phyloP scores from a whole-genome alignment of 768 basidiomycete species.

The Kwoniella pini region DNA sequence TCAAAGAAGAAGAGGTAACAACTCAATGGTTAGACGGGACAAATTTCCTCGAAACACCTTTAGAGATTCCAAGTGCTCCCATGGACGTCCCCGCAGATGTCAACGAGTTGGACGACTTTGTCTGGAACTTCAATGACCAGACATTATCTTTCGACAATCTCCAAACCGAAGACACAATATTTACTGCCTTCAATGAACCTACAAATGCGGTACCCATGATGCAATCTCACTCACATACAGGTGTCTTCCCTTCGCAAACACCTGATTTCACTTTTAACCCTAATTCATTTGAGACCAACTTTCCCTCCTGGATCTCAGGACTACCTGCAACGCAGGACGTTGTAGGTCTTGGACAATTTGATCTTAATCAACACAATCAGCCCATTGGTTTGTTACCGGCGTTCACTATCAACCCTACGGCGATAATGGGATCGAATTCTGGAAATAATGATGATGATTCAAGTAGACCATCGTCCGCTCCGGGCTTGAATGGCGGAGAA shows the following conservation, averaged over 20 bases:
- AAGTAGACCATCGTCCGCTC: conserved; percentile 36
- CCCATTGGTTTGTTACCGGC: conserved; percentile 8
- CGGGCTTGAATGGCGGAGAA: conserved; percentile 33
- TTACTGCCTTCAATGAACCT: conserved; percentile 32
- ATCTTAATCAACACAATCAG: conserved; percentile 1
- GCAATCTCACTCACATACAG: conserved; percentile 19
- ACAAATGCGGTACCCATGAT: conserved; percentile 12
- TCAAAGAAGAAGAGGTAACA: conserved; percentile 38
- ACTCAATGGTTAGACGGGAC: conserved; percentile 33
- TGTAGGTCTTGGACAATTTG: conserved; percentile 15
- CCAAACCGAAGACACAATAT: conserved; percentile 33
- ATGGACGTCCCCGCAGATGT: neutral
- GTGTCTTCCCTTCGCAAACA: conserved; percentile 18
- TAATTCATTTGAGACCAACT: neutral
- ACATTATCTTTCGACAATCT: conserved; percentile 24
- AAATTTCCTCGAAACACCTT: conserved; percentile 9
- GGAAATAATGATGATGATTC: conserved; percentile 14
- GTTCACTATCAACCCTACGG: conserved; percentile 39
- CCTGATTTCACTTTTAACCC: conserved; percentile 5
- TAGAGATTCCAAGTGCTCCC: neutral
- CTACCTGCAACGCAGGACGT: conserved; percentile 38
- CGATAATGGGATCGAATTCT: conserved; percentile 28
- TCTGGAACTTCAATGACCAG: conserved; percentile 41
- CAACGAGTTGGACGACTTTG: conserved; percentile 25
- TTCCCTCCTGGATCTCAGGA: conserved; percentile 8